phyloP scores from a whole-genome alignment of 768 basidiomycete species.

The Ramaria sp. region DNA sequence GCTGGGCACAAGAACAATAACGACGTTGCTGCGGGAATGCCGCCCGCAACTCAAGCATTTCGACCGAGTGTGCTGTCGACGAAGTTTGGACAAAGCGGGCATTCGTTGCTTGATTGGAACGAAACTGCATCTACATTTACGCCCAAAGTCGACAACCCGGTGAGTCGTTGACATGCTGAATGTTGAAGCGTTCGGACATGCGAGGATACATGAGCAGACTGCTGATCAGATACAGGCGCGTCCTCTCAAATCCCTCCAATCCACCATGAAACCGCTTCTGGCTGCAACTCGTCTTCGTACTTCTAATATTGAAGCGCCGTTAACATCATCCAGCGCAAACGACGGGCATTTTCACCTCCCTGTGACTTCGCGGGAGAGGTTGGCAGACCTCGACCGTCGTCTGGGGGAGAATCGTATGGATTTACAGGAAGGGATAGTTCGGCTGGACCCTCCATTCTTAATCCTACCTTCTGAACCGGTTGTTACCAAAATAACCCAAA shows the following conservation, averaged over 20 bases:
- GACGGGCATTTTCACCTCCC: background rate
- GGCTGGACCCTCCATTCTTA: background rate
- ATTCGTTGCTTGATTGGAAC: too few species aligned
- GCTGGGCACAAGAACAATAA: background rate
- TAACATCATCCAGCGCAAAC: slow-evolving; percentile 3
- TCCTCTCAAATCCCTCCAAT: background rate
- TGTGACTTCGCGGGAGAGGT: background rate
- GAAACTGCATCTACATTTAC: background rate
- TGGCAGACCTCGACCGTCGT: background rate
- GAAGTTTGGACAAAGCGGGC: background rate
- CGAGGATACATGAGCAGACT: background rate
- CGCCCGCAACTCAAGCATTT: slow-evolving; percentile 24
- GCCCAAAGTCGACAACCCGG: slow-evolving; percentile 28
- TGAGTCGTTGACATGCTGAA: slow-evolving; percentile 20
- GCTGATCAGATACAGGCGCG: slow-evolving; percentile 5
- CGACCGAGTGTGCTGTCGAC: slow-evolving; percentile 20
- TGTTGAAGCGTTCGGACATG: slow-evolving; percentile 5
- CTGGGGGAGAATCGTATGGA: background rate
- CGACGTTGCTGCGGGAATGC: background rate
- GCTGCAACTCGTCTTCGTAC: background rate
- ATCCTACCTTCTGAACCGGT: background rate
- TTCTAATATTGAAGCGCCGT: background rate
- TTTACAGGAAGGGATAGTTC: background rate
- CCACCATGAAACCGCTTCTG: background rate
- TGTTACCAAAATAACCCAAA: too few species aligned